A percentile compares a stretch with the other conserved stretches of the same genome.
phyloP scores from a whole-genome alignment of 1,284 basidiomycete species.

The Ceratobasidium sp. region DNA sequence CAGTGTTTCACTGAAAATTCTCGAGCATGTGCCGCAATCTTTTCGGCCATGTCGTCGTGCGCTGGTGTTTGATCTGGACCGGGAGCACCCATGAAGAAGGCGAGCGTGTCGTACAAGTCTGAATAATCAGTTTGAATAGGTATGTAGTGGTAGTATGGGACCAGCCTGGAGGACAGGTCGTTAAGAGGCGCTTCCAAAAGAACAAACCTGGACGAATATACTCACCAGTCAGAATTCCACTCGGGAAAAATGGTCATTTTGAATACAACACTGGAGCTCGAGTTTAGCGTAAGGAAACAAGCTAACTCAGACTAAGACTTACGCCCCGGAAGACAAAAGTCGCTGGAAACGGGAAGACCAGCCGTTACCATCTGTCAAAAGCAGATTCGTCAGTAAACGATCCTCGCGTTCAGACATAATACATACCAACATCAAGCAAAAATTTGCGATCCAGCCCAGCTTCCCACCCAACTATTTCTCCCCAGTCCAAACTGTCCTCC shows the following conservation, averaged over 20 bases:
- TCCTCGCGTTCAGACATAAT: not conserved
- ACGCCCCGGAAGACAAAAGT: slow-evolving; percentile 56
- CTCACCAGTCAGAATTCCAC: slow-evolving; percentile 61
- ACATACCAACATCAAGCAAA: slow-evolving; percentile 48
- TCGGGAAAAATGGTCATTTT: slow-evolving; percentile 63
- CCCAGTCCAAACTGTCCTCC: slow-evolving; percentile 44
- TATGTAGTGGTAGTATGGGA: slow-evolving; percentile 54
- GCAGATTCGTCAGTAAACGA: slow-evolving; percentile 22
- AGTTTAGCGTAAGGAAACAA: no score
- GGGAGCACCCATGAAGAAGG: slow-evolving; percentile 63
- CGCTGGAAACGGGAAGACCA: slow-evolving; percentile 57
- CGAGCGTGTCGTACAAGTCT: slow-evolving; percentile 64
- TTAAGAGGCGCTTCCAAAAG: not conserved
- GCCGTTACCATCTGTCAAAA: slow-evolving; percentile 51
- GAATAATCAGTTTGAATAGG: slow-evolving; percentile 62
- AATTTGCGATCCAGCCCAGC: slow-evolving; percentile 45
- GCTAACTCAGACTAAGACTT: not conserved
- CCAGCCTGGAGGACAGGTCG: not conserved
- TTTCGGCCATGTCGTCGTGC: slow-evolving; percentile 61
- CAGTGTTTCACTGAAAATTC: slow-evolving; percentile 62
- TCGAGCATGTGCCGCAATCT: slow-evolving; percentile 60
- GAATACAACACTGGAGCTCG: slow-evolving; percentile 57
- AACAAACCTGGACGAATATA: slow-evolving; percentile 55
- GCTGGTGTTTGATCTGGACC: slow-evolving; percentile 54
- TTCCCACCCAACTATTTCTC: slow-evolving; percentile 35